Percentiles rank a stretch among this genome's conserved stretches.
phyloP scores from a whole-genome alignment of 371 early-diverging fungal species.

The Lichtheimia corymbifera region DNA sequence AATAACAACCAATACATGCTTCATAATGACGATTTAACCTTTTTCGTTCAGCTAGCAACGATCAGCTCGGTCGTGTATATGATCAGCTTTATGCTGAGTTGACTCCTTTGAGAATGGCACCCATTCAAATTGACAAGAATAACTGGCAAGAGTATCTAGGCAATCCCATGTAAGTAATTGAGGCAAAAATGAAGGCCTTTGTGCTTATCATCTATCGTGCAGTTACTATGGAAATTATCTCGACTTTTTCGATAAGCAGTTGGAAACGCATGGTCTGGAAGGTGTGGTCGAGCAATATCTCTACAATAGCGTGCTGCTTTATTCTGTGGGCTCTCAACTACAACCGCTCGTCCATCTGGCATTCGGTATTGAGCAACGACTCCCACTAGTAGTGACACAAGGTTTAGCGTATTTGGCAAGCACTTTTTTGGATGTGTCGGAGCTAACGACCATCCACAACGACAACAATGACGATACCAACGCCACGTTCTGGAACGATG shows the following conservation, averaged over 20 bases:
- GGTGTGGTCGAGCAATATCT: constrained; percentile 27
- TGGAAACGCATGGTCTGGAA: constrained; percentile 26
- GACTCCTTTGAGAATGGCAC: background rate
- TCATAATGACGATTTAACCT: background rate
- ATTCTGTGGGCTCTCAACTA: constrained; percentile 38
- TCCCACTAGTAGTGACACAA: constrained; percentile 31
- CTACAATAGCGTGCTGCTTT: constrained; percentile 16
- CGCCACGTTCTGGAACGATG: background rate
- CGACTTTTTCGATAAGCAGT: constrained; percentile 34
- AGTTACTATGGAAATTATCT: constrained; percentile 33
- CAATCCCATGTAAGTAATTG: constrained; percentile 3
- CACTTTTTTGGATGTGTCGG: constrained; percentile 25
- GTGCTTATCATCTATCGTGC: constrained; percentile 1
- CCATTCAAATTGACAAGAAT: background rate
- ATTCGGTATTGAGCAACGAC: constrained; percentile 38
- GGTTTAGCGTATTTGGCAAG: constrained; percentile 39
- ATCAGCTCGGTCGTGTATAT: constrained; percentile 9
- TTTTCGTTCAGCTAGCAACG: constrained; percentile 6
- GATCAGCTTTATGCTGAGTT: constrained; percentile 8
- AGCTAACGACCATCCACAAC: background rate
- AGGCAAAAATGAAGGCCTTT: background rate
- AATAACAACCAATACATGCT: background rate
- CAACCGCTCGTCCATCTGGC: constrained; percentile 43
- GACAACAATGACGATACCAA: background rate
- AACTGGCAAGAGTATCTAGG: constrained; percentile 10